phyloP scores from a whole-genome alignment of 768 basidiomycete genomes.

The Tricholoma furcatifolium region DNA sequence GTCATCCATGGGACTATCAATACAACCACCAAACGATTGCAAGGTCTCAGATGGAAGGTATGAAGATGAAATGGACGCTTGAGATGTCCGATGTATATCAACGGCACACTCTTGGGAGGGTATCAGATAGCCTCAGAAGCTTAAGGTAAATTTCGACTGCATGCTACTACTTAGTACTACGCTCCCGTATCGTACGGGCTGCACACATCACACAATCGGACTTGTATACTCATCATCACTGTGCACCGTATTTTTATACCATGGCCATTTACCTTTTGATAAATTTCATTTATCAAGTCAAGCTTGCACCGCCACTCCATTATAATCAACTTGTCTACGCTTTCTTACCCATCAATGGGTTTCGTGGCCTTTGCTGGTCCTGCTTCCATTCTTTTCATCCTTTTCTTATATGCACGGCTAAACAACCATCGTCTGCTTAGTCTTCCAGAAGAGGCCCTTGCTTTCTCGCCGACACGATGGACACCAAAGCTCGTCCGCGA shows the following conservation, averaged over 20 bases:
- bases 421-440: slow-evolving; percentile 58
- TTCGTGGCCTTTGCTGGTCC: not conserved
- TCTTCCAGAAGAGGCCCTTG: slow-evolving; percentile 45
- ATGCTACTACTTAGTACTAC: too few species aligned
- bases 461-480: slow-evolving; percentile 53
- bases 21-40: not conserved
- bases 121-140: not conserved
- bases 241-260: too few species aligned
- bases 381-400: slow-evolving; percentile 4
- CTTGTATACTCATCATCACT: too few species aligned
- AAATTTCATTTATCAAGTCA: too few species aligned
- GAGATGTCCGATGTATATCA: slow-evolving; percentile 1
- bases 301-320: too few species aligned
- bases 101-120: not conserved
- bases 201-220: too few species aligned
- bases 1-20: not conserved
- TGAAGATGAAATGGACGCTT: slow-evolving; percentile 7
- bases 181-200: too few species aligned
- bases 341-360: slow-evolving; percentile 4
- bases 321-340: too few species aligned
- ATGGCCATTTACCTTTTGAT: too few species aligned
- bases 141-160: not conserved
- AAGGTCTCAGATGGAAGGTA: not conserved
- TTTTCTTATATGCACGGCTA: slow-evolving; percentile 30
- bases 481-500: slow-evolving; percentile 39